A percentile compares a stretch with the other conserved stretches of the same genome.
Evolutionary conservation across 176 grass and related monocot species (phyloP).

Genomic region (Aegilops tauschii): DNA sequence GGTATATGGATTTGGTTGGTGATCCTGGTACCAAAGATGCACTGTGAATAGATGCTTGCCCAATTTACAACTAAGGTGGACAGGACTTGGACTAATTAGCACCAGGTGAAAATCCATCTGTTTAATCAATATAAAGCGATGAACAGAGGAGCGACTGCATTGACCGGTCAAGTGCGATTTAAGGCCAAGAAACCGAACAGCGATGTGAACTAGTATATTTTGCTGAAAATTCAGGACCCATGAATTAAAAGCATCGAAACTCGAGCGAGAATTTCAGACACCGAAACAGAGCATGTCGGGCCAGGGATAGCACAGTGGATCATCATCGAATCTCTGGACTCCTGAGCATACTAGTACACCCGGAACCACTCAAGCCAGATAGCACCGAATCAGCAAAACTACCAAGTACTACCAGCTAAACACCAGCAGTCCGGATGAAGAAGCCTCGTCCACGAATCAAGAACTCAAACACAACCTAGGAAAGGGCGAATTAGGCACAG

Average conservation of each 20-base stretch:
- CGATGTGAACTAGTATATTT: background rate
- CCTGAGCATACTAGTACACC: background rate
- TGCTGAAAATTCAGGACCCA: background rate
- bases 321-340: background rate
- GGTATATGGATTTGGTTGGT: background rate
- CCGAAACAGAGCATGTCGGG: conserved; percentile 1
- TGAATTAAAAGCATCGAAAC: background rate
- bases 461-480: background rate
- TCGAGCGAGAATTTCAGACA: background rate
- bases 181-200: background rate
- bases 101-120: conserved; percentile 5
- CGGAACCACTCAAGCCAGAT: background rate
- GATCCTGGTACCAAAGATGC: background rate
- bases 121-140: background rate
- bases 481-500: background rate
- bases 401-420: background rate
- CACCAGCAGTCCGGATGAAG: background rate
- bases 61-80: background rate
- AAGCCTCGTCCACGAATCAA: background rate
- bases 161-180: conserved; percentile 2
- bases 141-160: conserved; percentile 22
- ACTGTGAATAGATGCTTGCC: background rate
- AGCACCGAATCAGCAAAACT: background rate
- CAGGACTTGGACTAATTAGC: background rate
- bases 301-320: background rate